Conservation (phyloP, 306 rosid species). For the Trifolium dubium region DNA sequence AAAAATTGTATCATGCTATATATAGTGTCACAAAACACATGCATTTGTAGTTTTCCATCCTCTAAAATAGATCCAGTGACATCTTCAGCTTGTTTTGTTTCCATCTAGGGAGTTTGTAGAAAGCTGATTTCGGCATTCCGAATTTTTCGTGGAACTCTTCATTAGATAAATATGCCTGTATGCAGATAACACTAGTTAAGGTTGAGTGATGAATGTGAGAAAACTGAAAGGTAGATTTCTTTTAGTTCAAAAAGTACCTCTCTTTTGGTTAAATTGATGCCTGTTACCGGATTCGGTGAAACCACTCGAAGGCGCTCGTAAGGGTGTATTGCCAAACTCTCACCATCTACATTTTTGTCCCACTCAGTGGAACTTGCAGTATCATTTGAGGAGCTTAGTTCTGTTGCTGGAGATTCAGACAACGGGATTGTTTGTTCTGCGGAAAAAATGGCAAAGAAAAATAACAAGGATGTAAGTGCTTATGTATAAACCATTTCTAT, state of each 20-base stretch:
- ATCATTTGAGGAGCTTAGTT: slow-evolving; percentile 45
- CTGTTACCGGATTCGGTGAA: slow-evolving; percentile 65
- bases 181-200: slow-evolving; percentile 24
- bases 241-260: slow-evolving; percentile 64
- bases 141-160: slow-evolving; percentile 83
- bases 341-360: slow-evolving; percentile 46
- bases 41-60: slow-evolving; percentile 22
- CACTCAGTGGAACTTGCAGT: slow-evolving; percentile 37
- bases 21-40: slow-evolving; percentile 25
- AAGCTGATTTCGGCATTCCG: slow-evolving; percentile 64
- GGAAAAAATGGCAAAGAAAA: slow-evolving; percentile 8
- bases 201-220: neutral
- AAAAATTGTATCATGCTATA: slow-evolving; percentile 25
- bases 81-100: slow-evolving; percentile 95
- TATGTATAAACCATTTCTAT: neutral
- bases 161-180: slow-evolving; percentile 75
- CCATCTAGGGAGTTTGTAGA: slow-evolving; percentile 89
- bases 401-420: slow-evolving; percentile 53
- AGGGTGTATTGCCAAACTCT: slow-evolving; percentile 52
- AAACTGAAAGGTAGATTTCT: slow-evolving; percentile 24
- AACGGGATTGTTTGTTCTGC: slow-evolving; percentile 41
- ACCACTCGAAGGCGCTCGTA: slow-evolving; percentile 69
- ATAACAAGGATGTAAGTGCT: neutral
- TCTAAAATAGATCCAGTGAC: slow-evolving; percentile 71
- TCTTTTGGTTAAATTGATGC: slow-evolving; percentile 77